Evolutionary conservation across 2,329 filamentous ascomycete species (phyloP).

Genomic region (Cladophialophora exuberans): DNA sequence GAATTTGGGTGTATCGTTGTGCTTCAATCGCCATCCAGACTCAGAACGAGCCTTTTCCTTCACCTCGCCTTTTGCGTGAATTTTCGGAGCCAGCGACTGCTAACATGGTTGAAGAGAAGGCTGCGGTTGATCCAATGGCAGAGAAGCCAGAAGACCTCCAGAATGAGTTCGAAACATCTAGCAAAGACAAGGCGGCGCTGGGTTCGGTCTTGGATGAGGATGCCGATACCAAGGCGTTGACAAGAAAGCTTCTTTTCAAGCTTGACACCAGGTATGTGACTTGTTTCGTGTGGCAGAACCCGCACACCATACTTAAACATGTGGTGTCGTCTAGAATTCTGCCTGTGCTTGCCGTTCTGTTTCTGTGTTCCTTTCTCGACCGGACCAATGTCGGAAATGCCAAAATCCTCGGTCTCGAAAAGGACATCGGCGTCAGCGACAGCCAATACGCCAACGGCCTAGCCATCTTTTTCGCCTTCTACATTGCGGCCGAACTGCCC

Average conservation of each 20-base stretch:
- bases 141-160: slow-evolving; percentile 23
- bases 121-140: slow-evolving; percentile 1
- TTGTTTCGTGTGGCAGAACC: too few species aligned
- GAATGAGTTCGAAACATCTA: slow-evolving; percentile 15
- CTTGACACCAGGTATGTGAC: slow-evolving; percentile 52
- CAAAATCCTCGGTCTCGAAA: slow-evolving; percentile 65
- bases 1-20: neutral
- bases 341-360: slow-evolving; percentile 65
- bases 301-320: neutral
- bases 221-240: slow-evolving; percentile 36
- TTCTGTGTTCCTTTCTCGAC: slow-evolving; percentile 68
- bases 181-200: slow-evolving; percentile 14
- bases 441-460: slow-evolving; percentile 68
- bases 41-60: neutral
- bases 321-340: slow-evolving; percentile 54
- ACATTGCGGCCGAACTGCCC: slow-evolving; percentile 38
- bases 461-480: slow-evolving; percentile 71
- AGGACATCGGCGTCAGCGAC: slow-evolving; percentile 61
- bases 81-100: neutral
- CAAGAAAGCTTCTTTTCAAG: slow-evolving; percentile 55
- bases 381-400: slow-evolving; percentile 76
- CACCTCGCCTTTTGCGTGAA: neutral
- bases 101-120: slow-evolving; percentile 10
- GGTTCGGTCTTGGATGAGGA: slow-evolving; percentile 7
- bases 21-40: neutral